phyloP scores from a whole-genome alignment of 108 stramenopile genomes.

The Nitzschia palea region DNA sequence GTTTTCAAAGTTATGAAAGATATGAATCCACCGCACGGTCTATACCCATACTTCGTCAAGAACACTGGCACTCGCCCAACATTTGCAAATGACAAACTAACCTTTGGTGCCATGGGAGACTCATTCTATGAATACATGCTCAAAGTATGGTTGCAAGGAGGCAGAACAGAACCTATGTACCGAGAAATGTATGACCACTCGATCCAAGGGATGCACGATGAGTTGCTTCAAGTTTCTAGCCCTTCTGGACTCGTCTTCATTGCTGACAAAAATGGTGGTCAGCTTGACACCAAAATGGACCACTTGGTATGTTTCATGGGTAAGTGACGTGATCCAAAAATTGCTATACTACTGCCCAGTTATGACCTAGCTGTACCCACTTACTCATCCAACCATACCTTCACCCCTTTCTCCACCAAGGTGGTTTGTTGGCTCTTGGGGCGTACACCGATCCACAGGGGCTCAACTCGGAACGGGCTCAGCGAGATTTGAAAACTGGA shows the following conservation, averaged over 20 bases:
- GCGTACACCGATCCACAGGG: conserved; percentile 76
- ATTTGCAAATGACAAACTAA: conserved; percentile 58
- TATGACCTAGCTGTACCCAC: too few relatives aligned
- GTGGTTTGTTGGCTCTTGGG: conserved; percentile 88
- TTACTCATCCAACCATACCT: too few relatives aligned
- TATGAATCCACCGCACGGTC: conserved; percentile 53
- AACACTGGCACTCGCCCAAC: conserved; percentile 33
- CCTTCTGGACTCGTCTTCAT: conserved; percentile 83
- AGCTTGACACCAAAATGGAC: conserved; percentile 81
- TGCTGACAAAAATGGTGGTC: conserved; percentile 58
- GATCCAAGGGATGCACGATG: conserved; percentile 82
- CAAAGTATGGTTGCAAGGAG: conserved; percentile 92
- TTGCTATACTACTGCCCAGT: too few relatives aligned
- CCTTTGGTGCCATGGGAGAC: conserved; percentile 78
- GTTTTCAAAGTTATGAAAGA: conserved; percentile 69
- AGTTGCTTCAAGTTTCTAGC: conserved; percentile 63
- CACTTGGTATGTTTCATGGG: conserved; percentile 96
- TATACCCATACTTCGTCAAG: conserved; percentile 43
- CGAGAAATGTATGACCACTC: conserved; percentile 89
- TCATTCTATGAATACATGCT: conserved; percentile 96
- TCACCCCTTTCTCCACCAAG: too few relatives aligned
- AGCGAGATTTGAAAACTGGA: conserved; percentile 79
- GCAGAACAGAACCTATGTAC: conserved; percentile 66
- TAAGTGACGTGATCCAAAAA: too few relatives aligned
- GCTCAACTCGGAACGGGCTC: conserved; percentile 63